Conservation (phyloP, 2,329 filamentous ascomycete genomes). For the Coniochaeta hoffmannii region DNA sequence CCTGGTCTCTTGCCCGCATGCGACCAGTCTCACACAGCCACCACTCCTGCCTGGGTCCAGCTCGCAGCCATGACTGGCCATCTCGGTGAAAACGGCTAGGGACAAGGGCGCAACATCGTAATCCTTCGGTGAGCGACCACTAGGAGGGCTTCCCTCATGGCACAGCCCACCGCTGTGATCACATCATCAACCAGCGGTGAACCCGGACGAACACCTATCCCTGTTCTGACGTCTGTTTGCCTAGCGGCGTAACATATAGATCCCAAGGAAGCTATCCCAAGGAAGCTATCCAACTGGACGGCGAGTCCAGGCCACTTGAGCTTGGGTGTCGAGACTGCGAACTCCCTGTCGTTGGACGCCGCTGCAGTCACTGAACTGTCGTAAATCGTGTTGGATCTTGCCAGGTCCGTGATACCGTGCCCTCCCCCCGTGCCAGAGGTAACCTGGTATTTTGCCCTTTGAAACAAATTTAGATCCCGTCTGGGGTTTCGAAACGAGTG, state of each 20-base stretch:
- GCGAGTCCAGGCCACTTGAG: too few relatives aligned
- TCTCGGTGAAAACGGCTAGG: neutral
- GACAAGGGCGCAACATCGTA: neutral
- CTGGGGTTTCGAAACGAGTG: conserved; percentile 1
- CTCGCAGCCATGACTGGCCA: neutral
- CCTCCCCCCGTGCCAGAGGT: neutral
- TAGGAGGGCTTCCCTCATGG: neutral
- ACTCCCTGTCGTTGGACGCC: too few relatives aligned
- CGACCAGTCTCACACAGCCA: neutral
- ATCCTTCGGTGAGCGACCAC: neutral
- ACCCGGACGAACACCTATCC: neutral
- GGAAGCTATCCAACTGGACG: neutral
- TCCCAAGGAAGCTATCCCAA: neutral
- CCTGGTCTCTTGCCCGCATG: neutral
- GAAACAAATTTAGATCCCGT: neutral
- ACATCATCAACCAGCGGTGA: neutral
- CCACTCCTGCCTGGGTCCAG: neutral
- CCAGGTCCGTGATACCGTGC: neutral
- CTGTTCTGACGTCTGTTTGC: neutral
- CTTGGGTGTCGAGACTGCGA: too few relatives aligned
- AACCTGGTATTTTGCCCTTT: neutral
- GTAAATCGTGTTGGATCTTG: neutral
- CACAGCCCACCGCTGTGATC: neutral
- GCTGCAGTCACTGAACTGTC: neutral
- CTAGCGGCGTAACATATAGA: neutral